Evolutionary conservation across 306 rosid genomes (phyloP).

Genomic region (Fragaria nilgerrensis): DNA sequence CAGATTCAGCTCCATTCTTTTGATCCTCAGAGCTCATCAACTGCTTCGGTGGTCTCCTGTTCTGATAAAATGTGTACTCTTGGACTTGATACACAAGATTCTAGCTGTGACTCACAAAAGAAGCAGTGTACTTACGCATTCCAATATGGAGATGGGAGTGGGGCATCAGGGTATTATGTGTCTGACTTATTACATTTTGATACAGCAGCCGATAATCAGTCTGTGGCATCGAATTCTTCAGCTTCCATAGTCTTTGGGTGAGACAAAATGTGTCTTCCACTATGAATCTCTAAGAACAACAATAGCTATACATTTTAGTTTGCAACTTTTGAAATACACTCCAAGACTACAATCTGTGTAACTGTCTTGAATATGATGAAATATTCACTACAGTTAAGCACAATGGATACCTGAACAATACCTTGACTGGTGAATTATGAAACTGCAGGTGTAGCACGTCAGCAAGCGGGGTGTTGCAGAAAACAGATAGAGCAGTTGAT

Average conservation of each 20-base stretch:
- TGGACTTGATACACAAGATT: conserved; percentile 58
- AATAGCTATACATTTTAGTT: neutral
- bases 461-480: conserved; percentile 61
- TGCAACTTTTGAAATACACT: neutral
- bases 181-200: conserved; percentile 59
- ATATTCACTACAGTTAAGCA: neutral
- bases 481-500: conserved; percentile 67
- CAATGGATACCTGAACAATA: neutral
- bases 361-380: neutral
- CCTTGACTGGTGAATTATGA: conserved; percentile 22
- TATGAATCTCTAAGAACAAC: neutral
- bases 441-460: conserved; percentile 60
- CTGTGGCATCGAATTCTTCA: conserved; percentile 56
- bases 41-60: conserved; percentile 60
- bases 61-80: conserved; percentile 56
- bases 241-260: conserved; percentile 77
- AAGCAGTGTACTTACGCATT: conserved; percentile 63
- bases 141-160: conserved; percentile 88
- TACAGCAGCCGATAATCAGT: conserved; percentile 38
- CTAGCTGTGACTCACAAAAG: conserved; percentile 55
- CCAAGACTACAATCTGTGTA: neutral
- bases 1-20: conserved; percentile 68
- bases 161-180: conserved; percentile 71
- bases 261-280: conserved; percentile 13
- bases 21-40: conserved; percentile 57